Conservation (phyloP, 163 green algal species). For the Scenedesmus sp. region DNA sequence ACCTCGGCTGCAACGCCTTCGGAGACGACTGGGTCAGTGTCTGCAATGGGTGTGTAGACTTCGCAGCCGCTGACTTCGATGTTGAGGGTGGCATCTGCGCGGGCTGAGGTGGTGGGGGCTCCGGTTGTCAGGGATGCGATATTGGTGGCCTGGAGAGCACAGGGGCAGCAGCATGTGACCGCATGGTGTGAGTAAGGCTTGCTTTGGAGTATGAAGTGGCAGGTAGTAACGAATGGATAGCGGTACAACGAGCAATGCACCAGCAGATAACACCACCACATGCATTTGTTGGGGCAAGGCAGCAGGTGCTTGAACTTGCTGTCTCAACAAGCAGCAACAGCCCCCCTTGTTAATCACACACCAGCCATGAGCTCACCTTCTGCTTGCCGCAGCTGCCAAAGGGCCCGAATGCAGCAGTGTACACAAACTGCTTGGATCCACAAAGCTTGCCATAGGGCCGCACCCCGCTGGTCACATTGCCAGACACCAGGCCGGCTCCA, state of each 20-base stretch:
- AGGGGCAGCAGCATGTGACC: neutral
- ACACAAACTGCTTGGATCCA: slow-evolving; percentile 40
- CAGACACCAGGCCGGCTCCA: neutral
- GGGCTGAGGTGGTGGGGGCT: neutral
- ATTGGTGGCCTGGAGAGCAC: slow-evolving; percentile 28
- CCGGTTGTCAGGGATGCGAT: slow-evolving; percentile 22
- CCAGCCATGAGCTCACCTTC: slow-evolving; percentile 10
- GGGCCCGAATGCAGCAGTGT: slow-evolving; percentile 37
- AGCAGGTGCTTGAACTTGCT: neutral
- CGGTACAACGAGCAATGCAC: neutral
- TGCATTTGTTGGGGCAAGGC: too few relatives aligned
- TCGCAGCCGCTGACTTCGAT: slow-evolving; percentile 41
- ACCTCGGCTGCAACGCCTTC: neutral
- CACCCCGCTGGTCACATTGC: slow-evolving; percentile 17
- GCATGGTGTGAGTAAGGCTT: too few relatives aligned
- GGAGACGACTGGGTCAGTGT: neutral
- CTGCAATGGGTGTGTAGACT: slow-evolving; percentile 26
- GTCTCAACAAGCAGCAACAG: neutral
- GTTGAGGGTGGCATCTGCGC: neutral
- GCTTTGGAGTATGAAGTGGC: too few relatives aligned
- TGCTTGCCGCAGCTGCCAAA: slow-evolving; percentile 25
- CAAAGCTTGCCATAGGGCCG: slow-evolving; percentile 48
- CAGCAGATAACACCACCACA: too few relatives aligned
- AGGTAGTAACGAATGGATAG: neutral
- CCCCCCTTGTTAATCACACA: neutral